These are phyloP conservation scores for Tetracladium maxilliforme DNA, from an alignment of 2,329 filamentous ascomycete species.

Conservation along the genomic window DNA sequence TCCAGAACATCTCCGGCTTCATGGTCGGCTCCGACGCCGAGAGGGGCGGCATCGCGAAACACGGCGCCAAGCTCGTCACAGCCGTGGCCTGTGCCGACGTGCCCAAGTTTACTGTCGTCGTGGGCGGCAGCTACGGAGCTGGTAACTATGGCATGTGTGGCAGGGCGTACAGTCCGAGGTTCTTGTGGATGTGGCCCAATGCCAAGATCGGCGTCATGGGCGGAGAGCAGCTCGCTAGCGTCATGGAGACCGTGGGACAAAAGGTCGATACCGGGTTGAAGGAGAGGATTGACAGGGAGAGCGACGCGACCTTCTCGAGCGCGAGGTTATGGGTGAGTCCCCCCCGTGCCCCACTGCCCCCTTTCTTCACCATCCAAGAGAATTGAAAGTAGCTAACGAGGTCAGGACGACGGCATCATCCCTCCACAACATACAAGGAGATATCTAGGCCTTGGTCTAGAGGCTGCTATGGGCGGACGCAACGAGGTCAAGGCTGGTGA, in stretches of 20 bases:
- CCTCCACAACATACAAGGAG: conserved; percentile 61
- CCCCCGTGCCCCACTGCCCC: conserved; percentile 7
- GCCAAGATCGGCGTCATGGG: conserved; percentile 97
- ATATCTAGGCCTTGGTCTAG: conserved; percentile 58
- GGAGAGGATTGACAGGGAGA: conserved; percentile 77
- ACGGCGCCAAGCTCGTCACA: conserved; percentile 91
- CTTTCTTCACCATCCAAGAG: conserved; percentile 3
- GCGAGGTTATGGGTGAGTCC: conserved; percentile 64
- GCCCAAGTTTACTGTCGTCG: conserved; percentile 91
- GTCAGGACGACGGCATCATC: conserved; percentile 65
- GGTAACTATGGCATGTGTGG: conserved; percentile 99
- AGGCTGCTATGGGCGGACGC: conserved; percentile 55
- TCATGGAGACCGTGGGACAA: conserved; percentile 91
- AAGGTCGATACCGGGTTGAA: conserved; percentile 67
- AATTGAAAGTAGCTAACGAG: conserved; percentile 2
- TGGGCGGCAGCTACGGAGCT: conserved; percentile 85
- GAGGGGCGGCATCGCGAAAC: conserved; percentile 91
- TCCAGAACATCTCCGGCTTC: conserved; percentile 96
- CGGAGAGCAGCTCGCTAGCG: conserved; percentile 73
- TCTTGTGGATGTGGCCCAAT: conserved; percentile 96
- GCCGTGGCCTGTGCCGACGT: conserved; percentile 89
- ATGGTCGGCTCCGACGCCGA: conserved; percentile 94
- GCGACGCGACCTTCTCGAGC: conserved; percentile 75
- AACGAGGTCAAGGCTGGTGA: conserved; percentile 44
- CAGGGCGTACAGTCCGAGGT: conserved; percentile 77